Conservation (phyloP, 2,329 filamentous ascomycete species). For the Ophiosphaerella korrae region DNA sequence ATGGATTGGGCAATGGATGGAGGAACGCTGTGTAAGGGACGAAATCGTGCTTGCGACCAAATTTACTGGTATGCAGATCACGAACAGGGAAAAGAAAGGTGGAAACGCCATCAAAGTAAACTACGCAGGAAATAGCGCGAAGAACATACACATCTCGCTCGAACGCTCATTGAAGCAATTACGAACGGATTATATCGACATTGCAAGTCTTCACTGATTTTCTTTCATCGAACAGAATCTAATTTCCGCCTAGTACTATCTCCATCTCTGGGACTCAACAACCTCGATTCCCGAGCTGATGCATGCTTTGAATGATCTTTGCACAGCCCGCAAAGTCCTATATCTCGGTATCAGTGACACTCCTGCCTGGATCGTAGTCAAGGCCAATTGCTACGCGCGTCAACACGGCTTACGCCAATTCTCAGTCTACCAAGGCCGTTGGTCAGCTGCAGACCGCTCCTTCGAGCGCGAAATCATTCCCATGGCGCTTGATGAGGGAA, state of each 20-base stretch:
- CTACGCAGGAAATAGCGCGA: slow-evolving; percentile 19
- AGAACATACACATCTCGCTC: slow-evolving; percentile 21
- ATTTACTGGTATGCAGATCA: slow-evolving; percentile 43
- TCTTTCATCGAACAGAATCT: slow-evolving; percentile 43
- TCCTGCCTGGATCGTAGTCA: slow-evolving; percentile 47
- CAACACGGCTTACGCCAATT: slow-evolving; percentile 48
- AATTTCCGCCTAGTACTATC: slow-evolving; percentile 38
- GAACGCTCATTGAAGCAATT: slow-evolving; percentile 23
- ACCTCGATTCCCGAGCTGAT: slow-evolving; percentile 53
- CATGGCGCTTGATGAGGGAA: slow-evolving; percentile 51
- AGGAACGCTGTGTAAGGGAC: slow-evolving; percentile 43
- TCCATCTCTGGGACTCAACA: slow-evolving; percentile 52
- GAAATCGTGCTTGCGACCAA: slow-evolving; percentile 52
- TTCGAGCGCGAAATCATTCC: slow-evolving; percentile 55
- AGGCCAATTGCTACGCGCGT: slow-evolving; percentile 45
- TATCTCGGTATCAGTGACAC: slow-evolving; percentile 54
- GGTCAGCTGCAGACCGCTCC: slow-evolving; percentile 50
- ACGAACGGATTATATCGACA: slow-evolving; percentile 70
- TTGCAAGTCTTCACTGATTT: slow-evolving; percentile 17
- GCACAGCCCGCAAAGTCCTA: slow-evolving; percentile 49
- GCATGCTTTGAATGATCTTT: slow-evolving; percentile 50
- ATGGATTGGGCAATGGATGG: slow-evolving; percentile 54
- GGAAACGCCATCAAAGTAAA: slow-evolving; percentile 25
- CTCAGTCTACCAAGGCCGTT: slow-evolving; percentile 50
- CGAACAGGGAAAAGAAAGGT: slow-evolving; percentile 9